Evolutionary conservation across 768 basidiomycete genomes (phyloP), one percentile per base, ranked within the genome.

Genomic region (Russula vinacea): DNA sequence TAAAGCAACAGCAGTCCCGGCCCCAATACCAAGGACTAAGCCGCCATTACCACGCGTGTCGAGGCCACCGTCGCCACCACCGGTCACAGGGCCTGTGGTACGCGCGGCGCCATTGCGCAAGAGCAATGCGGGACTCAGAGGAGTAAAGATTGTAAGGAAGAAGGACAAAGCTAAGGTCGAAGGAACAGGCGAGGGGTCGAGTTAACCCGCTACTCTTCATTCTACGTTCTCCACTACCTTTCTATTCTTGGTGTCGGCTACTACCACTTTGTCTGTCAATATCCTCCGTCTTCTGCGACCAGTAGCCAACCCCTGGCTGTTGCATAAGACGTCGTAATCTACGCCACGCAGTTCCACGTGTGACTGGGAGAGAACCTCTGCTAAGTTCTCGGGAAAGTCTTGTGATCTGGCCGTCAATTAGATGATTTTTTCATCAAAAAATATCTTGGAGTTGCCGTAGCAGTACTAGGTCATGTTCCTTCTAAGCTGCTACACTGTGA

Each of bases 61-160:
- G 4, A 67, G 61, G 57, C 56, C 57, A 10, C 58, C 62, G 16
- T 53, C 68, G 4, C 57, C 51, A 29, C 45, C 56, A 39, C 56
- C 49, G 10, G 26, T 40, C 2, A 14, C 55, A 19, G 14, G 42
- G 10, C 17, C 54, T 17, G 22, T 42, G 17, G 1, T 58, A 14
- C 56, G 42, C 26, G 24, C 40, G 1, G 19, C 50, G n/a, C 32
- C 45, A 26, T 33, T 65, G 47, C 44, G 56, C 39, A 67, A 51
- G 40, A 47, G 54, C 19, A 59, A 58, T 54, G 26, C 70, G n/a
- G 58, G 44, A 8, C 62, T 73, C 37, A 58, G 66, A 24, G 73
- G 73, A 3, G 73, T 74, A 40, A 73, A 71, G 67, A 64, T 74
- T 17, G 67, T 70, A 47, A 74, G 70, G 66, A 71, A 52, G 56